phyloP scores from a whole-genome alignment of 108 stramenopile species.

The Nitzschia sp. region DNA sequence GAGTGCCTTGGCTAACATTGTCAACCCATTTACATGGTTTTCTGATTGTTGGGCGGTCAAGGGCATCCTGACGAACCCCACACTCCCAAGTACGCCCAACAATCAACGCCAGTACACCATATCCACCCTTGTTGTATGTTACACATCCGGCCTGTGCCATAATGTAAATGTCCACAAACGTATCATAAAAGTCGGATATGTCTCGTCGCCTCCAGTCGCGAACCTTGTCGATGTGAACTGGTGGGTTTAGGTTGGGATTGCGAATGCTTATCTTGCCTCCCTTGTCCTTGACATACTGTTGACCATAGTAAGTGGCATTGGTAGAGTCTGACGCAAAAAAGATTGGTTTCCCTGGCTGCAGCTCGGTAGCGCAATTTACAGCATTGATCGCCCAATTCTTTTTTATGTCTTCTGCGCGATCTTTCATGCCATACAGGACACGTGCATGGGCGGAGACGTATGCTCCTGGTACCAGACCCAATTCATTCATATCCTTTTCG shows the following conservation, averaged over 20 bases:
- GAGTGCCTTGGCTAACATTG: constrained; percentile 1
- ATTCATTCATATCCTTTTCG: constrained; percentile 11
- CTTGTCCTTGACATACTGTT: constrained; percentile 1
- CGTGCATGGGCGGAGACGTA: constrained; percentile 48
- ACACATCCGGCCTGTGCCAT: constrained; percentile 33
- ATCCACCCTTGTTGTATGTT: constrained; percentile 40
- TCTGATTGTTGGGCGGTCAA: constrained; percentile 6
- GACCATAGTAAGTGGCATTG: constrained; percentile 15
- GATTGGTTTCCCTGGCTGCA: constrained; percentile 28
- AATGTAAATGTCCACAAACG: constrained; percentile 49
- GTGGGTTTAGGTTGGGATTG: constrained; percentile 11
- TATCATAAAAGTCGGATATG: constrained; percentile 33
- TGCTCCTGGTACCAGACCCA: constrained; percentile 34
- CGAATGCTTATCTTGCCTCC: constrained; percentile 2
- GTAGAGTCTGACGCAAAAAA: constrained; percentile 40
- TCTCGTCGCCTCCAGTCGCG: constrained; percentile 1
- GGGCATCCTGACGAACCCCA: constrained; percentile 26
- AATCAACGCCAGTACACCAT: constrained; percentile 25
- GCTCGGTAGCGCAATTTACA: constrained; percentile 35
- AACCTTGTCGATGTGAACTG: constrained; percentile 36
- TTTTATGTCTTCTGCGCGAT: neutral
- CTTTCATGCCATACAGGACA: constrained; percentile 31
- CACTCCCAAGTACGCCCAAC: constrained; percentile 24
- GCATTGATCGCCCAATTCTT: constrained; percentile 34
- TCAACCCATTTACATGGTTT: constrained; percentile 21